phyloP scores from a whole-genome alignment of 495 filamentous ascomycete genomes.

The Lasiosphaeris hirsuta region DNA sequence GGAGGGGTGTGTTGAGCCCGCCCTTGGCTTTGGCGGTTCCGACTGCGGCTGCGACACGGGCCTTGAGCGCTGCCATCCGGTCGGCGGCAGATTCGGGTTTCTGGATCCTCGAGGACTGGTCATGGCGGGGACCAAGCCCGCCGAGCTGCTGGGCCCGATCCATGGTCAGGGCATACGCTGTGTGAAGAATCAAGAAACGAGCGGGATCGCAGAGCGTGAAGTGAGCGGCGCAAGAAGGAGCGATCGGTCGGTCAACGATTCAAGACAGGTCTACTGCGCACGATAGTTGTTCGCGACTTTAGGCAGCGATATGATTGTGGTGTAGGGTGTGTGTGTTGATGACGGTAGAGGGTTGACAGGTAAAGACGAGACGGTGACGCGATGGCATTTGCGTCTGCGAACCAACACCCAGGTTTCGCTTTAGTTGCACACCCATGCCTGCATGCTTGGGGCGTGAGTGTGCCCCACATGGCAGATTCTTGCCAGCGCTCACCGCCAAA shows the following conservation, averaged over 20 bases:
- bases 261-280: too few relatives aligned
- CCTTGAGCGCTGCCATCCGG: constrained; percentile 68
- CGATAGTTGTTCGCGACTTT: not conserved
- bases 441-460: not conserved
- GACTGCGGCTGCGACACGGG: constrained; percentile 74
- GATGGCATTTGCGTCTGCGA: not conserved
- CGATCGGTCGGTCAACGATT: not conserved
- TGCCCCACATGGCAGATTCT: constrained; percentile 21
- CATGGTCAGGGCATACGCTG: constrained; percentile 33
- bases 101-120: constrained; percentile 46
- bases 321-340: not conserved
- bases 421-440: not conserved
- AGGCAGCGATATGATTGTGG: not conserved
- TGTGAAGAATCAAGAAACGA: too few relatives aligned
- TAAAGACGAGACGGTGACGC: not conserved
- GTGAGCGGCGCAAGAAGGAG: not conserved
- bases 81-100: constrained; percentile 53
- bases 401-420: not conserved
- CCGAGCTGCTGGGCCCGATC: constrained; percentile 39
- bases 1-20: constrained; percentile 84
- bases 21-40: constrained; percentile 59
- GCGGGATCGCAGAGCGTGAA: not conserved
- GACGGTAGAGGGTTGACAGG: not conserved
- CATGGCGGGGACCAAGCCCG: constrained; percentile 52
- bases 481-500: constrained; percentile 37